A percentile compares a stretch with the other conserved stretches of the same genome.
Evolutionary conservation across 2,329 filamentous ascomycete species (phyloP).

Genomic region (Penicillium nordicum): DNA sequence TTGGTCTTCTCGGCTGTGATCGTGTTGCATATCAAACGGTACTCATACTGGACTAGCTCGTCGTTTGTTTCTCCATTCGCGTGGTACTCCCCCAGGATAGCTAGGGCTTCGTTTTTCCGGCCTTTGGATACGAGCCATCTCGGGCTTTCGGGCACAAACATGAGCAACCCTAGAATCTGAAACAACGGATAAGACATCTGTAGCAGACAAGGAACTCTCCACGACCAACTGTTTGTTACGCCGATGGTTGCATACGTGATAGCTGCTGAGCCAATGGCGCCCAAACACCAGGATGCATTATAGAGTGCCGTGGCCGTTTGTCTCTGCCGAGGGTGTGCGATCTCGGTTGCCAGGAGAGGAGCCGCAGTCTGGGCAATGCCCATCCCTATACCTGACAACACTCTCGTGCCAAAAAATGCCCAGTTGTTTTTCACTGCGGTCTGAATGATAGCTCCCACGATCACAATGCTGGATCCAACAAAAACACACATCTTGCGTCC

Average conservation of each 20-base stretch:
- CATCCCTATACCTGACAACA: constrained; percentile 39
- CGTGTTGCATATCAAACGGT: constrained; percentile 18
- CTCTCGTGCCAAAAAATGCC: constrained; percentile 27
- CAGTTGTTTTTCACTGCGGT: constrained; percentile 13
- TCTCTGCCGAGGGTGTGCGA: constrained; percentile 28
- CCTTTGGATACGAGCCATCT: constrained; percentile 61
- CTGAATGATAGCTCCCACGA: constrained; percentile 23
- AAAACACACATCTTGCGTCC: constrained; percentile 46
- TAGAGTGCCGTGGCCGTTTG: constrained; percentile 28
- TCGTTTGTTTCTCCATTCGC: constrained; percentile 46
- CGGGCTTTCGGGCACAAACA: constrained; percentile 60
- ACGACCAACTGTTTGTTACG: constrained; percentile 37
- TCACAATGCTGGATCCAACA: constrained; percentile 33
- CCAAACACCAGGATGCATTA: constrained; percentile 23
- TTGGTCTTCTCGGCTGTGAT: constrained; percentile 15
- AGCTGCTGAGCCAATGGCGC: constrained; percentile 11
- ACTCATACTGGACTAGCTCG: constrained; percentile 22
- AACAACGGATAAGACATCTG: constrained; percentile 47
- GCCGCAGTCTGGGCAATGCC: constrained; percentile 28
- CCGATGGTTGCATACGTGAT: constrained; percentile 14
- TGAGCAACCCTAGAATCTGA: constrained; percentile 47
- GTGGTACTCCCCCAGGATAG: constrained; percentile 57
- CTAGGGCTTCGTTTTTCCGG: constrained; percentile 54
- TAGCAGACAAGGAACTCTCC: constrained; percentile 57
- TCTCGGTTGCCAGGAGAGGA: constrained; percentile 28